Evolutionary conservation across 73 alveolate species (phyloP).

Genomic region (Uronychia setigera): DNA sequence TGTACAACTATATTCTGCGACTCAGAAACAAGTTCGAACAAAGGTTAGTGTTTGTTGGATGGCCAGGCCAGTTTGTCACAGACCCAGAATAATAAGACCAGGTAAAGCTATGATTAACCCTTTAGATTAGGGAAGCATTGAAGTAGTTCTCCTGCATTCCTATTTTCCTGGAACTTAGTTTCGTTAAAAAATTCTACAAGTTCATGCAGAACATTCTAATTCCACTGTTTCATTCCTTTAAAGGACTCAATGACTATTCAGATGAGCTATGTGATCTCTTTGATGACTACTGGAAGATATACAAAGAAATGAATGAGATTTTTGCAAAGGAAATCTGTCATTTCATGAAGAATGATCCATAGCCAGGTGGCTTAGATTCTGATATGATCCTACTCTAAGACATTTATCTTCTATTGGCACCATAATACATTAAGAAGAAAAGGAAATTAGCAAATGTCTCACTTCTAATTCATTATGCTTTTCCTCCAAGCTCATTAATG

Average conservation of each 20-base stretch:
- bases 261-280: conserved; percentile 3
- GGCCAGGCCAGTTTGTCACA: conserved; percentile 46
- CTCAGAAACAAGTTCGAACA: neutral
- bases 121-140: conserved; percentile 36
- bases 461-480: conserved; percentile 58
- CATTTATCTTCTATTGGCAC: conserved; percentile 51
- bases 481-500: conserved; percentile 50
- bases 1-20: neutral
- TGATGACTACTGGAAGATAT: conserved; percentile 13
- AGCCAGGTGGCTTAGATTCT: conserved; percentile 9
- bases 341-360: neutral
- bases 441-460: conserved; percentile 47
- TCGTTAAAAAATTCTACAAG: conserved; percentile 19
- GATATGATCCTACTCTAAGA: conserved; percentile 62
- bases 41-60: conserved; percentile 37
- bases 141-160: conserved; percentile 50
- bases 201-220: conserved; percentile 38
- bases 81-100: conserved; percentile 31
- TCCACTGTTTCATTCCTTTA: conserved; percentile 63
- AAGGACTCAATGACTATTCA: conserved; percentile 64
- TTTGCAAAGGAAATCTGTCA: conserved; percentile 1
- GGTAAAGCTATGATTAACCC: conserved; percentile 12
- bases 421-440: conserved; percentile 43
- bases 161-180: conserved; percentile 27
- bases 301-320: conserved; percentile 8